Base-by-base conservation (phyloP, 306 rosid genomes). In the Sphenostylis stenocarpa region DNA sequence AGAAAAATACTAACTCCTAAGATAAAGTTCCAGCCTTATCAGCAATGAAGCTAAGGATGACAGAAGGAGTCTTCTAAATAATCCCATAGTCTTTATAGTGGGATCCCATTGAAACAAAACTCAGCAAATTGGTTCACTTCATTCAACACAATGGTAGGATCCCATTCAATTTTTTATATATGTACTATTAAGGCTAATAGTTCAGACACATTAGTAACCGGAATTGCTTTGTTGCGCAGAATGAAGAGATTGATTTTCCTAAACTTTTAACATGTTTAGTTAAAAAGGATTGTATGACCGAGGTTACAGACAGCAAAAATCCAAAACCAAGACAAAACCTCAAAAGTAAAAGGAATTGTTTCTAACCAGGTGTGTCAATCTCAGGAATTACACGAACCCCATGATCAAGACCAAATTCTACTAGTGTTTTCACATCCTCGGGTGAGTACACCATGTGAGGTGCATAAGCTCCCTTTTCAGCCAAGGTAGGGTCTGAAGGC, bases 301-400 rank as follows among this genome's bases (percentile, higher is more conserved):
- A 36, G 1, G 41, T 14, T 23, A 63, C 61, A 74, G 64, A 33
- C n/a, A 34, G 45, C 23, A 60, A 74, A 60, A 60, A 3, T 3
- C 6, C 14, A 21, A 56, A 31, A 15, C 14, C 47, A 41, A 41
- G 47, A 24, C 26, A 16, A 26, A 33, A 36, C 0, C n/a, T 7
- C 28, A 19, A 38, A 6, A 43, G 17, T 3, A 28, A 31, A 41
- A 41, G 66, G 52, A 72, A 71, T 1, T 7, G 26, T 47, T 38
- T 73, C 92, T 77, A 36, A 93, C 97, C 97, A 4, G 96, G 98
- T 0, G 95, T 49, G 56, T 94, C 98, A 64, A 94, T 94, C 80
- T 91, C 98, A 5, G 96, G 98, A 67, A 91, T 1, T 44, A 91
- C 92, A 19, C 98, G 75, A 47, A 94, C 95, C 3, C 96, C 98